These are phyloP conservation scores for Trebouxia sp. DNA, from an alignment of 139 green algal genomes.

Conservation along the genomic window DNA sequence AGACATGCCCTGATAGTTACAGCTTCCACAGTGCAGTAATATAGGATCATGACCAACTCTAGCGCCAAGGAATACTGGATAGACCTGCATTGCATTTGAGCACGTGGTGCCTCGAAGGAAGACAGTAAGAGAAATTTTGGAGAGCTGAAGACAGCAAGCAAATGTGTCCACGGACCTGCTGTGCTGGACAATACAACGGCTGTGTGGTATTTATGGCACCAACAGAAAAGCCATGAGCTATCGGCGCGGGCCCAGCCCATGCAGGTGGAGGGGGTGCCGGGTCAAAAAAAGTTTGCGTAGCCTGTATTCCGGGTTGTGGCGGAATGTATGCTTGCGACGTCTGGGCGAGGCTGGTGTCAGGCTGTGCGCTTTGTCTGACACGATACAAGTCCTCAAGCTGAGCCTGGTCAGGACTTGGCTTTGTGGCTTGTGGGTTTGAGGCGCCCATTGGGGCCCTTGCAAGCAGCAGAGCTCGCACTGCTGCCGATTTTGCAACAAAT, in stretches of 20 bases:
- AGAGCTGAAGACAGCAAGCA: too few species aligned
- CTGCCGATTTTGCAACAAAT: neutral
- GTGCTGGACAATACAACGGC: slow-evolving; percentile 13
- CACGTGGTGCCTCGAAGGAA: too few species aligned
- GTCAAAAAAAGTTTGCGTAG: slow-evolving; percentile 15
- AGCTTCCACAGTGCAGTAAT: slow-evolving; percentile 30
- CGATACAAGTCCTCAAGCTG: neutral
- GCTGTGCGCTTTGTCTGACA: neutral
- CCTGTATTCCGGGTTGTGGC: neutral
- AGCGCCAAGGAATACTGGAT: slow-evolving; percentile 28
- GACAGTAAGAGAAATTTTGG: too few species aligned
- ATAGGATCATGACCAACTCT: slow-evolving; percentile 28
- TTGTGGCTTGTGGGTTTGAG: neutral
- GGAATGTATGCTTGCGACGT: neutral
- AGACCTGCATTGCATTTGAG: slow-evolving; percentile 4
- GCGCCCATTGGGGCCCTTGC: neutral
- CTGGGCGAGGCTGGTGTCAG: neutral
- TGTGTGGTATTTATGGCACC: slow-evolving; percentile 6
- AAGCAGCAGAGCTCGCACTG: neutral
- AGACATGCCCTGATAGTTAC: slow-evolving; percentile 21
- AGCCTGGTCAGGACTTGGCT: neutral
- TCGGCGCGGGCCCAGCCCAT: neutral
- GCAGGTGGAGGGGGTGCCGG: neutral
- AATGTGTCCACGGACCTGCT: too few species aligned
- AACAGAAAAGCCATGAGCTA: neutral